phyloP scores from a whole-genome alignment of 1,284 basidiomycete genomes.

The Naganishia albida region DNA sequence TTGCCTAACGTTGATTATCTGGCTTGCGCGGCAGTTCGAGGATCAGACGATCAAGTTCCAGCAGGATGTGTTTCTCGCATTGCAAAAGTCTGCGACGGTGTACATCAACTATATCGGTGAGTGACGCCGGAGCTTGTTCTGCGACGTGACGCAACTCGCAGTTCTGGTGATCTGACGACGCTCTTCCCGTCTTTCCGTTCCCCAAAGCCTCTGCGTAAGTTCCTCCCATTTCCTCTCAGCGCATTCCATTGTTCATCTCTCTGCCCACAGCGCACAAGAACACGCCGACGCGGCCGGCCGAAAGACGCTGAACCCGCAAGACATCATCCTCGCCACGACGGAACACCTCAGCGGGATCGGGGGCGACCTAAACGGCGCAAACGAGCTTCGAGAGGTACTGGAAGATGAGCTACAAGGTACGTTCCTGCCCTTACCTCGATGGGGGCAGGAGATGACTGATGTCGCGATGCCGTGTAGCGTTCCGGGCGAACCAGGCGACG shows the following conservation, averaged over 20 bases:
- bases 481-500: neutral
- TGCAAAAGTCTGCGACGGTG: slow-evolving; percentile 81
- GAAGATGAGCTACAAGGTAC: slow-evolving; percentile 72
- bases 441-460: neutral
- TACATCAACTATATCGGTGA: slow-evolving; percentile 79
- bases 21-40: neutral
- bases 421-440: slow-evolving; percentile 37
- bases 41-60: slow-evolving; percentile 66
- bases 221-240: neutral
- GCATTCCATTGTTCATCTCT: no score
- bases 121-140: neutral
- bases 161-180: no score
- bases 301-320: slow-evolving; percentile 82
- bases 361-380: slow-evolving; percentile 61
- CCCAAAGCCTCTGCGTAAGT: neutral
- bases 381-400: slow-evolving; percentile 68
- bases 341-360: slow-evolving; percentile 54
- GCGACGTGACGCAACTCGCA: no score
- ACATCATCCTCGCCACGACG: slow-evolving; percentile 82
- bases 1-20: neutral
- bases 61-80: slow-evolving; percentile 77
- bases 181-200: neutral
- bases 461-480: neutral
- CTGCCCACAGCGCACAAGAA: slow-evolving; percentile 70
- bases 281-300: slow-evolving; percentile 78